These are phyloP conservation scores for Apiotrichum sp. DNA, from an alignment of 1,284 basidiomycete genomes.

Conservation along the genomic window DNA sequence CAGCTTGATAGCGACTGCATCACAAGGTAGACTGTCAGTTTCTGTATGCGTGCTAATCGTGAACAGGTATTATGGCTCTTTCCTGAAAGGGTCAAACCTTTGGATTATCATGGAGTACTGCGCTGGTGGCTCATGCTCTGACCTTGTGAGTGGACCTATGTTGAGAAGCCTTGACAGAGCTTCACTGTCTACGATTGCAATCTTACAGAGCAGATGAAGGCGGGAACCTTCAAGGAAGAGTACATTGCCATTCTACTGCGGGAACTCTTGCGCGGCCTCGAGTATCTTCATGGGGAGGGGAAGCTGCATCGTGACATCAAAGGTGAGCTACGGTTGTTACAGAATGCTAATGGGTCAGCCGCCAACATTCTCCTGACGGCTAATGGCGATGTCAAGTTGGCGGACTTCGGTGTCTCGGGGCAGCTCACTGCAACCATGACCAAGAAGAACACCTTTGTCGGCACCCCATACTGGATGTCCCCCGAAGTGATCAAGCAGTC, in stretches of 20 bases:
- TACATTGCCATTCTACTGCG: constrained; percentile 96
- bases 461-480: constrained; percentile 98
- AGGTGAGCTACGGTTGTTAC: constrained; percentile 52
- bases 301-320: constrained; percentile 99
- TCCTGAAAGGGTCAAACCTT: constrained; percentile 84
- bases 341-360: constrained; percentile 50
- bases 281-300: constrained; percentile 87
- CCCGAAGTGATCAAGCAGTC: constrained; percentile 99
- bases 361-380: constrained; percentile 92
- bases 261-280: constrained; percentile 84
- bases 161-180: neutral
- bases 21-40: constrained; percentile 67
- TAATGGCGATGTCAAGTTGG: constrained; percentile 87
- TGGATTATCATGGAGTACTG: constrained; percentile 99
- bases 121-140: constrained; percentile 53
- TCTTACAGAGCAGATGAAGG: constrained; percentile 71
- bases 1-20: constrained; percentile 93
- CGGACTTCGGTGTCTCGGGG: constrained; percentile 97
- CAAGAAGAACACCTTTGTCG: constrained; percentile 99
- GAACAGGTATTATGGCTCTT: constrained; percentile 85
- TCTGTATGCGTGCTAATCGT: constrained; percentile 3
- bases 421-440: constrained; percentile 92
- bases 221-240: constrained; percentile 92
- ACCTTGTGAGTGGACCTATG: constrained; percentile 44
- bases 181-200: neutral